A percentile compares a stretch with the other conserved stretches of the same genome.
These are phyloP conservation scores for Serendipita vermifera DNA, from an alignment of 768 basidiomycete genomes.

Conservation along the genomic window DNA sequence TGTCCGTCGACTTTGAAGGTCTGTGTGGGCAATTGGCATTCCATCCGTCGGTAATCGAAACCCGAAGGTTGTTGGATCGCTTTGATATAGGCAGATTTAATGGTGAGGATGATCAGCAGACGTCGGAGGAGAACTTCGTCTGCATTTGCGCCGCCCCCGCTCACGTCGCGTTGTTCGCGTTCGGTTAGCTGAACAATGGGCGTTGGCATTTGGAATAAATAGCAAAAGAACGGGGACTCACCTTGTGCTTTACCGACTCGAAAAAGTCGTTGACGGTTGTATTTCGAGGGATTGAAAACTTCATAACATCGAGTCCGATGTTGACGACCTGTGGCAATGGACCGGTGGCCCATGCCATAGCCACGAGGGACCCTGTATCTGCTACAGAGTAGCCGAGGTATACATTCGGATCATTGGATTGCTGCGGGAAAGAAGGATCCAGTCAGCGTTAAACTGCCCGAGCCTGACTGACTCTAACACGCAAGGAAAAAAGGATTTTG, in stretches of 20 bases:
- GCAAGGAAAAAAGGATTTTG: not conserved
- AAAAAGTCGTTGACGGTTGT: conserved; percentile 49
- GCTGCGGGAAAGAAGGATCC: not conserved
- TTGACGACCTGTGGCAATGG: conserved; percentile 61
- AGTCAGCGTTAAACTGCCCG: not conserved
- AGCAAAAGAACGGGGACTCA: conserved; percentile 22
- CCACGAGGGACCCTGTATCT: conserved; percentile 30
- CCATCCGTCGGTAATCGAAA: conserved; percentile 70
- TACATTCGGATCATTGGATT: not conserved
- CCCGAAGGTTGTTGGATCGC: conserved; percentile 71
- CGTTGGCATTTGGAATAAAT: not conserved
- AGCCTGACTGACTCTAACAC: not conserved
- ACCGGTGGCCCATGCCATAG: conserved; percentile 40
- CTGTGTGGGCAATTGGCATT: conserved; percentile 59
- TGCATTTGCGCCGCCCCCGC: conserved; percentile 34
- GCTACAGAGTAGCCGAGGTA: conserved; percentile 17
- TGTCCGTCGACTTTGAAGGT: conserved; percentile 54
- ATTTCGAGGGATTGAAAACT: conserved; percentile 46
- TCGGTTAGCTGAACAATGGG: conserved; percentile 22
- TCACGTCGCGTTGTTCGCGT: conserved; percentile 39
- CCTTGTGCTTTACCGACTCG: conserved; percentile 66
- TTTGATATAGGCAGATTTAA: conserved; percentile 72
- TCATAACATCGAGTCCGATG: conserved; percentile 69
- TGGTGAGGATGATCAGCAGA: conserved; percentile 60
- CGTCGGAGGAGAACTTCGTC: conserved; percentile 61